These are phyloP conservation scores for Backusella luteola DNA, from an alignment of 192 early-diverging fungal genomes.

Conservation along the genomic window DNA sequence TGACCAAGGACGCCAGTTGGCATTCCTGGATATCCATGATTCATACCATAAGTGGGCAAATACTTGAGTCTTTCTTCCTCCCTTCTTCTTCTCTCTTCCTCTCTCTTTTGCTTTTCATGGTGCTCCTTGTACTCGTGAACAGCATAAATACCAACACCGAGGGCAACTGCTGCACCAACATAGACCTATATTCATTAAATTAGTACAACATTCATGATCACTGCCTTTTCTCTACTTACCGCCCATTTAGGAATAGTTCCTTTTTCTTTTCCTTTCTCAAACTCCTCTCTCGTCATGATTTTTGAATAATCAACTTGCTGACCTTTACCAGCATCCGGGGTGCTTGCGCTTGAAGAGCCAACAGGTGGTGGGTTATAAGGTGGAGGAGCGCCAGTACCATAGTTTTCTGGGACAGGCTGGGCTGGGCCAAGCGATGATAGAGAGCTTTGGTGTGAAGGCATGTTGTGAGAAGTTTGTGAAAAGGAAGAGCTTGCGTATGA, in stretches of 20 bases:
- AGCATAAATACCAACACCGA: constrained; percentile 30
- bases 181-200: constrained; percentile 17
- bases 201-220: background rate
- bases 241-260: constrained; percentile 28
- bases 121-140: constrained; percentile 36
- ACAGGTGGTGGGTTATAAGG: constrained; percentile 23
- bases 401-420: constrained; percentile 23
- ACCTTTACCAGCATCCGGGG: background rate
- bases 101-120: constrained; percentile 17
- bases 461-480: background rate
- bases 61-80: constrained; percentile 10
- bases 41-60: background rate
- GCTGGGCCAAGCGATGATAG: constrained; percentile 23
- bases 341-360: background rate
- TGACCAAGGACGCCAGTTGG: background rate
- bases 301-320: background rate
- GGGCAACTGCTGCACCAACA: constrained; percentile 34
- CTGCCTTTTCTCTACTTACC: constrained; percentile 14
- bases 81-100: constrained; percentile 10
- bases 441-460: background rate
- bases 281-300: background rate
- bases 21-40: background rate
- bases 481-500: constrained; percentile 2
- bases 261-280: constrained; percentile 4
- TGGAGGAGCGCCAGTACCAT: constrained; percentile 31